Evolutionary conservation across 345 rosid species (phyloP).

Genomic region (Excoecaria agallocha): DNA sequence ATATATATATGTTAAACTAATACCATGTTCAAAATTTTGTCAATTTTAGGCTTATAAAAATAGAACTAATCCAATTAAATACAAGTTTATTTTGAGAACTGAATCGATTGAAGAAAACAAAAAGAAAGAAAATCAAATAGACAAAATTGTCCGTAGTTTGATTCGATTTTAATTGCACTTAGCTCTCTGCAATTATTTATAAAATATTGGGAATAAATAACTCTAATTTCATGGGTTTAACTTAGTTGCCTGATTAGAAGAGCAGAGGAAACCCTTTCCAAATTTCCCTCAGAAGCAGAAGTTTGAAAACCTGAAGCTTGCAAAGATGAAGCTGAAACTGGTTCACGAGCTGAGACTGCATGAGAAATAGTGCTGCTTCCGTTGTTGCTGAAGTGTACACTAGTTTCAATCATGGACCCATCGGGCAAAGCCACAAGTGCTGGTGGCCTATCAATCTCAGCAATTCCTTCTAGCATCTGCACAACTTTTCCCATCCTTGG

Average conservation of each 20-base stretch:
- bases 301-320: slow-evolving; percentile 39
- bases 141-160: no score
- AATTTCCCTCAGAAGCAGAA: slow-evolving; percentile 32
- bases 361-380: slow-evolving; percentile 27
- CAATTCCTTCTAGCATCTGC: slow-evolving; percentile 42
- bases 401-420: slow-evolving; percentile 30
- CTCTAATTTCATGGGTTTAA: not conserved
- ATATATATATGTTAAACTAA: no score
- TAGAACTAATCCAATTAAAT: no score
- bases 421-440: slow-evolving; percentile 37
- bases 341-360: slow-evolving; percentile 39
- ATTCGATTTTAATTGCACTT: no score
- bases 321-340: slow-evolving; percentile 43
- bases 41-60: no score
- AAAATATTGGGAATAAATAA: no score
- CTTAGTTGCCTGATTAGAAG: slow-evolving; percentile 9
- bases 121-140: not conserved
- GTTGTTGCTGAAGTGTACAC: slow-evolving; percentile 36
- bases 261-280: slow-evolving; percentile 37
- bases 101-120: not conserved
- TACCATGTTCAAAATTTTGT: no score
- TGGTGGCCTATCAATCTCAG: slow-evolving; percentile 47
- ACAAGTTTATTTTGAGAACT: no score
- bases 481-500: slow-evolving; percentile 31
- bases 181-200: no score